Evolutionary conservation across 208 protist genomes (phyloP), one percentile per base, ranked within the genome.

Genomic region (Jaenimonas drosophilae): DNA sequence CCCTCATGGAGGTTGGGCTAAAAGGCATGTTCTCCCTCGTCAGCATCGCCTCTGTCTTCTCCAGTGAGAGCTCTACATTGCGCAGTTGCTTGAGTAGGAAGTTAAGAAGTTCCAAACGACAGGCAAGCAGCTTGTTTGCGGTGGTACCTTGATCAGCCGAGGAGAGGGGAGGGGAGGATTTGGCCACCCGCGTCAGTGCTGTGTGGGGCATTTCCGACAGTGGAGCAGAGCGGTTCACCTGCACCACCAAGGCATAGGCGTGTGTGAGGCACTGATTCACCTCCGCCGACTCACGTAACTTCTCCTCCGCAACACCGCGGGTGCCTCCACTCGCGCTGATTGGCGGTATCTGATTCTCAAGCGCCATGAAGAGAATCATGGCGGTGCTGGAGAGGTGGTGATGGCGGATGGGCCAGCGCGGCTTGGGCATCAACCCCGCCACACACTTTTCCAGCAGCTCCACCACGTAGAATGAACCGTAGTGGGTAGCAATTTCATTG

Each of bases 361-460:
- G 55, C 32, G 81, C 81, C 6, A 91, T 31, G 42, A 85, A 70
- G n/a, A 91, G 59, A 23, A 91, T 61, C 14, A 85, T 55, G 14
- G 69, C 68, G 4, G 76, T 84, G 43, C 64, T 81, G 11, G 75
- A 67, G 4, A 72, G 64, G 60, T 91, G 81, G 28, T 86, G 77
- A 7, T 67, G 67, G 23, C 51, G 47, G 32, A 85, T 66, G 2
- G 51, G 59, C 77, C 81, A 91, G 2, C 76, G 62, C 29, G 64
- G 66, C 27, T 68, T 63, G 21, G 81, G 81, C 54, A 87, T 59
- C 9, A 85, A 65, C n/a, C 60, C 61, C 1, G 52, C 51, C 24
- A 85, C 64, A 41, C 66, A 85, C 42, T 69, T 51, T 37, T 77
- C 60, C 16, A 91, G 52, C 40, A 78, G 42, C 23, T 87, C 71